Base-by-base conservation (phyloP, 192 early-diverging fungal species). In the Gryganskiella cystojenkinii region DNA sequence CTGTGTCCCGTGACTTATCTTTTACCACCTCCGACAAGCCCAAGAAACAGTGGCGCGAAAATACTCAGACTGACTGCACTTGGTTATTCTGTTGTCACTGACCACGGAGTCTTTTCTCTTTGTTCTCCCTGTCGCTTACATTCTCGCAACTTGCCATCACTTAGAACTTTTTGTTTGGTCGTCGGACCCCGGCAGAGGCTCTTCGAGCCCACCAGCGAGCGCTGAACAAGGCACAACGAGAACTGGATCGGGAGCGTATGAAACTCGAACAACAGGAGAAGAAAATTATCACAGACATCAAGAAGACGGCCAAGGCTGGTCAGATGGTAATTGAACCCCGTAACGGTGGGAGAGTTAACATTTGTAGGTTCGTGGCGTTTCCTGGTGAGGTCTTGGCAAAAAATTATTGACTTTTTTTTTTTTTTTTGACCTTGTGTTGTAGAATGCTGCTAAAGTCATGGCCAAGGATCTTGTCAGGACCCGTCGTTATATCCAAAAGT, bases 391-490 rank as follows among this genome's bases (percentile, higher is more conserved):
- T 50, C 22, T 40, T 25, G 24, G 34, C 7, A 37, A 55, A n/a
- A 27, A 28, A 45, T 33, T 33, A 0, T 9, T 44, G 3, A 35
- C 31, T 53, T 81, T 70, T 60, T 62, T 66, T 45, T 61, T 47
- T 64, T 44, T 20, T 62, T 55, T 54, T 43, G 0, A 54, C 53
- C 28, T 37, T n/a, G 22, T 45, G 49, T 22, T 28, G 17, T 65
- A 94, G 90, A 84, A 83, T 63, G 92, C 95, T 7, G 95, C 92
- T 80, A 97, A 97, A 68, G 88, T 98, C 50, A 98, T 98, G 96
- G 98, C 98, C 47, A 98, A 95, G 83, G 96, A 99, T 82, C 81
- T 99, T 52, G 98, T 99, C 17, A 87, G 98, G 40, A 99, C 96
- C 22, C 88, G 96, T 44, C 85, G 92, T 25, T 93, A 98, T 61